Evolutionary conservation across 2,329 filamentous ascomycete species (phyloP).

Genomic region (Gnomoniopsis sp.): DNA sequence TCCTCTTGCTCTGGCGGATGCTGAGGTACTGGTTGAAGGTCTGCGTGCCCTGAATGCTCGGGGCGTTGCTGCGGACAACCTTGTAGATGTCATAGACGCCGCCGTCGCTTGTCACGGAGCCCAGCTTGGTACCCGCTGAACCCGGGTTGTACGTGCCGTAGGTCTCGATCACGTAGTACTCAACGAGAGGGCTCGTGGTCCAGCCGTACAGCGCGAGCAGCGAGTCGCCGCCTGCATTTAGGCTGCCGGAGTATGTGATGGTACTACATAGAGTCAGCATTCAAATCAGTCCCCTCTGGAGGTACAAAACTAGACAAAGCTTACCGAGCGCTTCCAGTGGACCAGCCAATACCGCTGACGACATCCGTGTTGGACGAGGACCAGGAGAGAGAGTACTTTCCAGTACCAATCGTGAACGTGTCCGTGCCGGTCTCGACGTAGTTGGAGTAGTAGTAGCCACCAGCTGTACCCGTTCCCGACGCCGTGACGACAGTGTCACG

Average conservation of each 20-base stretch:
- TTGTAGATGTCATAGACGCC: slow-evolving; percentile 22
- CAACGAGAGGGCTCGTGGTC: not conserved
- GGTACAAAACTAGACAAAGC: not conserved
- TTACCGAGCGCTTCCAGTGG: slow-evolving; percentile 9
- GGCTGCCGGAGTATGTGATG: slow-evolving; percentile 1
- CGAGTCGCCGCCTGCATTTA: slow-evolving; percentile 3
- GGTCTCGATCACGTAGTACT: slow-evolving; percentile 25
- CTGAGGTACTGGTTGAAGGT: slow-evolving; percentile 43
- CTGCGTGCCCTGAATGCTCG: slow-evolving; percentile 35
- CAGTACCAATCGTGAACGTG: slow-evolving; percentile 1
- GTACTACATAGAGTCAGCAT: not conserved
- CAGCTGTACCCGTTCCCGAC: not conserved
- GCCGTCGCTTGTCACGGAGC: slow-evolving; percentile 21
- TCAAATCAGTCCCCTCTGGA: not conserved
- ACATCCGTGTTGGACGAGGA: slow-evolving; percentile 10
- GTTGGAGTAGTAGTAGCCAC: slow-evolving; percentile 3
- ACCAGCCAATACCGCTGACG: slow-evolving; percentile 7
- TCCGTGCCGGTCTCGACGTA: slow-evolving; percentile 8
- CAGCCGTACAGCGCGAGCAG: slow-evolving; percentile 10
- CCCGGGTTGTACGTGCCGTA: slow-evolving; percentile 22
- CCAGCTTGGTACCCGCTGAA: slow-evolving; percentile 12
- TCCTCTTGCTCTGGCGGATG: slow-evolving; percentile 39
- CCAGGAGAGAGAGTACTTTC: slow-evolving; percentile 6
- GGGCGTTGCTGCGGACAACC: slow-evolving; percentile 27
- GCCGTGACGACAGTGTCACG: not conserved